Conservation (phyloP, 225 moss, liverwort and hornwort species). For the Pseudisothecium myosuroides region DNA sequence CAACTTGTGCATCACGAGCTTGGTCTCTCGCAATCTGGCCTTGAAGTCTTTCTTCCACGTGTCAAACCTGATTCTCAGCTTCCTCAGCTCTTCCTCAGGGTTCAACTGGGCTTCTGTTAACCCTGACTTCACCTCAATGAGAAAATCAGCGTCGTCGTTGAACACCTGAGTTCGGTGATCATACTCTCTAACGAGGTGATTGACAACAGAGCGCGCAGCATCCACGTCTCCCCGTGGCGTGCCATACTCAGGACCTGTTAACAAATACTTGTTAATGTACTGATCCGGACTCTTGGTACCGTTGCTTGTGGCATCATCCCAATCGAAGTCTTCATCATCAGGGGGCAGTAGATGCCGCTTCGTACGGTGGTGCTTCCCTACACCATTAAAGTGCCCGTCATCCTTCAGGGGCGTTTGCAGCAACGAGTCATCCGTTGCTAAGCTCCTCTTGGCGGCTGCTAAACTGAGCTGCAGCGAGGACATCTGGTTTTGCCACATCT, state of each 20-base stretch:
- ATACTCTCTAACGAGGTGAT: slow-evolving; percentile 86
- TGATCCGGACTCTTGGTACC: slow-evolving; percentile 83
- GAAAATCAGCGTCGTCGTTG: slow-evolving; percentile 88
- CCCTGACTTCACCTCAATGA: slow-evolving; percentile 95
- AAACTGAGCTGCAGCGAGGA: slow-evolving; percentile 86
- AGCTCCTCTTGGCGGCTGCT: slow-evolving; percentile 90
- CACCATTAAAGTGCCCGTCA: slow-evolving; percentile 55
- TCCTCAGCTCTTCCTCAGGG: slow-evolving; percentile 88
- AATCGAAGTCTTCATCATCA: slow-evolving; percentile 81
- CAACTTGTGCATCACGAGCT: slow-evolving; percentile 84
- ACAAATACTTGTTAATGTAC: slow-evolving; percentile 63
- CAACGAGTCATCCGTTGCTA: slow-evolving; percentile 64
- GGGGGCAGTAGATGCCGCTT: slow-evolving; percentile 68
- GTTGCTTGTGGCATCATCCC: slow-evolving; percentile 76
- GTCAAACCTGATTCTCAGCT: slow-evolving; percentile 80
- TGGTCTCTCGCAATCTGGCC: slow-evolving; percentile 86
- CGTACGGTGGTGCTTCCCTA: slow-evolving; percentile 41
- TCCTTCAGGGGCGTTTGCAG: slow-evolving; percentile 47
- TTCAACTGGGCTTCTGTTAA: slow-evolving; percentile 86
- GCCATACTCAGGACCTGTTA: slow-evolving; percentile 41
- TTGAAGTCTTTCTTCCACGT: slow-evolving; percentile 99
- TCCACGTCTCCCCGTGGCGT: slow-evolving; percentile 60
- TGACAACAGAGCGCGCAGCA: slow-evolving; percentile 74
- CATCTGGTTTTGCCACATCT: slow-evolving; percentile 99
- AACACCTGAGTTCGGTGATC: slow-evolving; percentile 98